Conservation (phyloP, 2,329 filamentous ascomycete genomes). For the Penicillium sp. region DNA sequence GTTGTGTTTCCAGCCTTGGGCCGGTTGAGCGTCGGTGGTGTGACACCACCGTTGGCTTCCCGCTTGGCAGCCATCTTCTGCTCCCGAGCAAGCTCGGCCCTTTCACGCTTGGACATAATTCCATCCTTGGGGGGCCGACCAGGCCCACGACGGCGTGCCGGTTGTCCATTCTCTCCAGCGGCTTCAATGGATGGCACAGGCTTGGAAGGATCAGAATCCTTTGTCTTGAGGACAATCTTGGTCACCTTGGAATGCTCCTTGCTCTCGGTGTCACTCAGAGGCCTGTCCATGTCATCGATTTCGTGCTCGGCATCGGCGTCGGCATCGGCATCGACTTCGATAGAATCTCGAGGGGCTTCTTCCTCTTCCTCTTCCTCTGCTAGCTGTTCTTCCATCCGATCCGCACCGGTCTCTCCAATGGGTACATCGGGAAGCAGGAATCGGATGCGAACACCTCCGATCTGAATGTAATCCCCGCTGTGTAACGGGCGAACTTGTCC, state of each 20-base stretch:
- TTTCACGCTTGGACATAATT: conserved; percentile 64
- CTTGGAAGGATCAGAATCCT: conserved; percentile 28
- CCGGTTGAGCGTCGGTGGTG: conserved; percentile 38
- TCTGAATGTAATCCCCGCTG: conserved; percentile 58
- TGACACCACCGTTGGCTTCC: conserved; percentile 48
- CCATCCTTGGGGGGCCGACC: conserved; percentile 65
- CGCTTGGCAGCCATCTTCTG: conserved; percentile 50
- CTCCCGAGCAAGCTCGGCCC: conserved; percentile 53
- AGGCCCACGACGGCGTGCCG: conserved; percentile 51
- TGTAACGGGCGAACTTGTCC: conserved; percentile 51
- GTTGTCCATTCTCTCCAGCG: conserved; percentile 40
- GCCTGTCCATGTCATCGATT: conserved; percentile 32
- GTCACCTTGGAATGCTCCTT: conserved; percentile 30
- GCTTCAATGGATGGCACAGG: conserved; percentile 32
- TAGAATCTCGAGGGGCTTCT: conserved; percentile 29
- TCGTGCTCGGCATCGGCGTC: conserved; percentile 46
- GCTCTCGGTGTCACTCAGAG: conserved; percentile 27
- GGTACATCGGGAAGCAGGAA: conserved; percentile 57
- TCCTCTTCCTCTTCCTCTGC: conserved; percentile 33
- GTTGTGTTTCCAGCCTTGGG: conserved; percentile 34
- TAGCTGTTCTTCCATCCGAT: conserved; percentile 45
- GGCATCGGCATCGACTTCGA: no score
- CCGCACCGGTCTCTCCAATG: conserved; percentile 49
- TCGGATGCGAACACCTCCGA: conserved; percentile 56
- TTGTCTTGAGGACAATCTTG: conserved; percentile 31